A percentile compares a stretch with the other conserved stretches of the same genome.
phyloP scores from a whole-genome alignment of 805 yeast genomes.

The Candida cerambycidarum region DNA sequence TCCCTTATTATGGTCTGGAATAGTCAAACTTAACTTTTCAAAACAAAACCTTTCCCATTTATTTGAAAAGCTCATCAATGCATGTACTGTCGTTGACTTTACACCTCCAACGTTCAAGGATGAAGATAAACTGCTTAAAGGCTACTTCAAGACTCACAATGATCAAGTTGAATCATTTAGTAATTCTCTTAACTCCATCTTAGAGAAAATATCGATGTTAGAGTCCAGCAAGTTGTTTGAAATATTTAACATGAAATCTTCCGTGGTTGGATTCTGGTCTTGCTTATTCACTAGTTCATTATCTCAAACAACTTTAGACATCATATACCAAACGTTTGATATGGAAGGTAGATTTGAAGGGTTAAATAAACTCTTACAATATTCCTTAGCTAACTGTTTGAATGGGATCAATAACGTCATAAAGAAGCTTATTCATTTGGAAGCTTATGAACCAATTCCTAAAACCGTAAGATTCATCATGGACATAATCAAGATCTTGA shows the following conservation, averaged over 20 bases:
- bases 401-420: conserved; percentile 49
- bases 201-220: conserved; percentile 27
- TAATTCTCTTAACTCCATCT: conserved; percentile 10
- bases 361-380: conserved; percentile 51
- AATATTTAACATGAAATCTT: conserved; percentile 26
- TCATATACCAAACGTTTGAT: conserved; percentile 75
- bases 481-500: conserved; percentile 65
- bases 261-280: conserved; percentile 69
- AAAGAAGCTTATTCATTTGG: conserved; percentile 43
- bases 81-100: conserved; percentile 10
- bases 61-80: conserved; percentile 7
- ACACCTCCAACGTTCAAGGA: conserved; percentile 12
- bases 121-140: not conserved
- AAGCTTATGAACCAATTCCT: conserved; percentile 70
- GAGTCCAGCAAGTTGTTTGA: conserved; percentile 25
- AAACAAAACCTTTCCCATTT: conserved; percentile 1
- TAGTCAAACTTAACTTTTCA: conserved; percentile 5
- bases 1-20: conserved; percentile 29
- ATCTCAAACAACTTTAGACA: conserved; percentile 68
- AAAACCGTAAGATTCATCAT: conserved; percentile 69
- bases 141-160: conserved; percentile 7
- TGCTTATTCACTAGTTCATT: conserved; percentile 66
- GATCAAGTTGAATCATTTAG: conserved; percentile 1
- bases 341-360: conserved; percentile 71
- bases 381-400: conserved; percentile 46